These are phyloP conservation scores for Leccinum subgranulosum DNA, from an alignment of 768 basidiomycete species.

Conservation along the genomic window DNA sequence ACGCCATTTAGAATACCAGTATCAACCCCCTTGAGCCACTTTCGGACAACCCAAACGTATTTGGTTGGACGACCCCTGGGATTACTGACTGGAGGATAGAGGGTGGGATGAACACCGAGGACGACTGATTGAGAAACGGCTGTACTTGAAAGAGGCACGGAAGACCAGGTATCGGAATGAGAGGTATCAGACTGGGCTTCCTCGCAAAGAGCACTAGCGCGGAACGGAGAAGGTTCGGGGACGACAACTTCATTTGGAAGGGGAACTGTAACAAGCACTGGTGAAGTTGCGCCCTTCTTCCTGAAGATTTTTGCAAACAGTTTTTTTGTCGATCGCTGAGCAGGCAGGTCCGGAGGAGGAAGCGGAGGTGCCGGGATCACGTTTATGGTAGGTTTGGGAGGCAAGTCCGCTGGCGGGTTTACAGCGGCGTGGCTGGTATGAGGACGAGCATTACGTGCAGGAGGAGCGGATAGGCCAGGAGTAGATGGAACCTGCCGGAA, in stretches of 20 bases:
- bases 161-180: slow-evolving; percentile 12
- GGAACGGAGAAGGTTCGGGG: slow-evolving; percentile 20
- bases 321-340: slow-evolving; percentile 48
- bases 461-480: slow-evolving; percentile 3
- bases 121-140: slow-evolving; percentile 39
- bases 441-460: slow-evolving; percentile 5
- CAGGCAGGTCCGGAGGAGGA: slow-evolving; percentile 12
- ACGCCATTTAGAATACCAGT: slow-evolving; percentile 44
- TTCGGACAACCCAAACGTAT: slow-evolving; percentile 76
- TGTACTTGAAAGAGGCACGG: slow-evolving; percentile 10
- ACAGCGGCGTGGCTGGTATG: slow-evolving; percentile 1
- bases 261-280: slow-evolving; percentile 23
- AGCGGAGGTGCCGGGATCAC: slow-evolving; percentile 15
- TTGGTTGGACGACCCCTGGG: slow-evolving; percentile 39
- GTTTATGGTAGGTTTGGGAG: slow-evolving; percentile 12
- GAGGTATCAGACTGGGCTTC: slow-evolving; percentile 15
- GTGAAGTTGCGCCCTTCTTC: slow-evolving; percentile 37
- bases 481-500: slow-evolving; percentile 15
- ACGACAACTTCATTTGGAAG: slow-evolving; percentile 19
- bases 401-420: background rate
- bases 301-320: slow-evolving; percentile 74
- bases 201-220: slow-evolving; percentile 6
- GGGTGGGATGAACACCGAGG: slow-evolving; percentile 69
- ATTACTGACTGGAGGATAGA: slow-evolving; percentile 46
- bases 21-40: slow-evolving; percentile 66